Conservation (phyloP, 768 basidiomycete genomes). For the Suillus weaverae region DNA sequence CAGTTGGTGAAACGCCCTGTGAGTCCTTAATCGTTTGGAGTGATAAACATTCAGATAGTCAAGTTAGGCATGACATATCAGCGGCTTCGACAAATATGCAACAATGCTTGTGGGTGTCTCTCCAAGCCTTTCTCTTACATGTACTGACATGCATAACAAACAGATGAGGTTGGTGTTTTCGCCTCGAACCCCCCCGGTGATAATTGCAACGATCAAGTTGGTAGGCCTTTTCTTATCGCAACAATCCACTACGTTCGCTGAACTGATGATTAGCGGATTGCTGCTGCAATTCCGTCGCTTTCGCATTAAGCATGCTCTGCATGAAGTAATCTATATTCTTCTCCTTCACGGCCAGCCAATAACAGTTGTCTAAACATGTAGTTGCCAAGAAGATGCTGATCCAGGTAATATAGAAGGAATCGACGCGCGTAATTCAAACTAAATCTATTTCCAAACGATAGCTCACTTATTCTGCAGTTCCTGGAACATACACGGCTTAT, state of each 20-base stretch:
- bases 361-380: not conserved
- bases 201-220: slow-evolving; percentile 1
- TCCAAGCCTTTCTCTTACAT: not conserved
- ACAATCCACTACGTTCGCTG: not conserved
- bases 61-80: slow-evolving; percentile 23
- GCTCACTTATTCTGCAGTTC: slow-evolving; percentile 11
- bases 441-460: not conserved
- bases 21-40: not conserved
- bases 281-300: slow-evolving; percentile 25
- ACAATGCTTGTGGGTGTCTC: slow-evolving; percentile 14
- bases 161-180: slow-evolving; percentile 4
- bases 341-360: not conserved
- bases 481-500: slow-evolving; percentile 20
- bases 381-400: slow-evolving; percentile 21
- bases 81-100: slow-evolving; percentile 24
- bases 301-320: slow-evolving; percentile 25
- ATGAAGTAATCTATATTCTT: slow-evolving; percentile 18
- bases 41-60: not conserved
- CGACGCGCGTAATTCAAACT: not conserved
- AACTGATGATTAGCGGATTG: slow-evolving; percentile 11
- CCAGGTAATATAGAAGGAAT: slow-evolving; percentile 6
- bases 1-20: slow-evolving; percentile 26
- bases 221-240: not conserved
- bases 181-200: not conserved
- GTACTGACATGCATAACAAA: not conserved